phyloP scores from a whole-genome alignment of 73 alveolate species.

The Paramecium bursaria region DNA sequence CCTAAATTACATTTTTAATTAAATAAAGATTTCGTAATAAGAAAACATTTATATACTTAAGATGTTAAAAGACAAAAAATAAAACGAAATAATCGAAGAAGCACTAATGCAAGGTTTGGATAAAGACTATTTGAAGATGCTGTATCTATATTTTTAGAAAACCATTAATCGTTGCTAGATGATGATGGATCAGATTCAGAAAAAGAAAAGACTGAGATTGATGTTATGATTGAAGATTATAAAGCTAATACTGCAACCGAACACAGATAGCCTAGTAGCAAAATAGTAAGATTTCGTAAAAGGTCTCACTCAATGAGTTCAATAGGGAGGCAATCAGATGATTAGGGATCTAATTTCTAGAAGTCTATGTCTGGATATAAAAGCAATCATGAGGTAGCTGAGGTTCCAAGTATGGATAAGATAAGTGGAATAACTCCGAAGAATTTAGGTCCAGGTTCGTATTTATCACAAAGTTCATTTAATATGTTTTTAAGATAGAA shows the following conservation, averaged over 20 bases:
- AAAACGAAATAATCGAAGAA: constrained; percentile 35
- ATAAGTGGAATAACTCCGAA: constrained; percentile 43
- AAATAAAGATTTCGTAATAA: background rate
- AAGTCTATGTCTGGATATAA: constrained; percentile 48
- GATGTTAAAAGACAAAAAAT: background rate
- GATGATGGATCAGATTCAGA: constrained; percentile 44
- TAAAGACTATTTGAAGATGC: constrained; percentile 64
- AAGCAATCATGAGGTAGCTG: too few relatives aligned
- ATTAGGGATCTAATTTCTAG: constrained; percentile 30
- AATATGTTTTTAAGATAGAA: constrained; percentile 25
- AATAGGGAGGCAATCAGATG: constrained; percentile 10
- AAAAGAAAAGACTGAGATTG: too few relatives aligned
- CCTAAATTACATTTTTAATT: background rate
- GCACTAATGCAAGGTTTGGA: constrained; percentile 47
- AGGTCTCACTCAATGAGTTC: constrained; percentile 27
- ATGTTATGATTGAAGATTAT: too few relatives aligned
- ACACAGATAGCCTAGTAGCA: background rate
- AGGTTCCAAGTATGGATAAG: constrained; percentile 2
- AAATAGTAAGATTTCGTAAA: constrained; percentile 34
- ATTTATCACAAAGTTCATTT: constrained; percentile 60
- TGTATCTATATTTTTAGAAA: constrained; percentile 33
- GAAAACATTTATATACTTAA: constrained; percentile 18
- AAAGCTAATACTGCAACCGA: background rate
- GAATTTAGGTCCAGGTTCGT: constrained; percentile 21
- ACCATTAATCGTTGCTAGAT: background rate